Evolutionary conservation across 2,329 filamentous ascomycete genomes (phyloP), one percentile per base, ranked within the genome.

Genomic region (Podosphaera xanthii): DNA sequence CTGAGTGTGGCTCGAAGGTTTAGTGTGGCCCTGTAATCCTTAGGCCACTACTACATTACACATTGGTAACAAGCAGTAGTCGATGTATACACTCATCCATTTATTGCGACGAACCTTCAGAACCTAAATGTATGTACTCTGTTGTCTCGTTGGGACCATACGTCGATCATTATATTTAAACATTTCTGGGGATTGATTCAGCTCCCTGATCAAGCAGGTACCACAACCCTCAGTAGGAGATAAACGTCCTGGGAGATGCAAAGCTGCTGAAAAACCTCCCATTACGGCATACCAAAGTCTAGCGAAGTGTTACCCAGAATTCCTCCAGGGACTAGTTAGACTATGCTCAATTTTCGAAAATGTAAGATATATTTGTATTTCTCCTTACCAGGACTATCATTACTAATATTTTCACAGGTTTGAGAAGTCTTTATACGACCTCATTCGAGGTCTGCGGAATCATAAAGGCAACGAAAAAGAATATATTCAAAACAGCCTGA

Each of bases 391-490:
- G n/a, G 1, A 44, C 3, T 44, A 3, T 12, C 40, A 4, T 12
- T 57, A 33, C 59, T 63, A 61, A 64, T 40, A 34, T 40, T 56
- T 22, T 60, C 10, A 5, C 53, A 97, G 90, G 92, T 98, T 98
- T 75, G 92, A 98, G 73, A 98, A 98, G 74, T 96, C 92, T 49
- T 81, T 98, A 30, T 95, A 96, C 73, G 91, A 97, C 81, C 90
- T 98, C 76, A 98, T 98, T 68, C 82, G 90, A 72, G 92, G 92
- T 67, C 76, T 98, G 69, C 84, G 92, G 65, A 92, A 91, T 70
- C 90, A 97, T 75, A 96, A 95, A 72, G 91, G 91, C 67, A 86
- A 84, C 69, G 92, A 98, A 74, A 86, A 85, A 71, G 88, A 94
- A 70, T 98, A 97, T 72, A 94, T 98, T 61, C 86, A 94, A 69